Evolutionary conservation across 1,284 basidiomycete species (phyloP), one percentile per base, ranked within the genome.

Genomic region (Vanrija sp.): DNA sequence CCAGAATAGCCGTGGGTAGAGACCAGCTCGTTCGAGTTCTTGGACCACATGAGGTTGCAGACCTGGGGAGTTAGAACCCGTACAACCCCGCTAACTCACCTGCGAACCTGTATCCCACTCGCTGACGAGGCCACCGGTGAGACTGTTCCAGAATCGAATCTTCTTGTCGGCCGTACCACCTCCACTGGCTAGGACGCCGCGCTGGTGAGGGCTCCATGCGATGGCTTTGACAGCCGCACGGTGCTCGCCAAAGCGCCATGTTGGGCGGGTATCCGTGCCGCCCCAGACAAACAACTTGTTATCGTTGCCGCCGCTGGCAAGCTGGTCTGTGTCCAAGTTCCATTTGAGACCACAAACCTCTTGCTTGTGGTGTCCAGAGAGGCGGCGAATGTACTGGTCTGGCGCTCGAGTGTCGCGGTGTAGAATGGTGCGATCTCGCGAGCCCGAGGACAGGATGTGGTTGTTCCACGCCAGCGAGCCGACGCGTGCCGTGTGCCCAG

Each of bases 271-370:
- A 4, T 80, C 80, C 0, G 73, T 71, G 45, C 77, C 78, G 77
- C 96, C 92, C 92, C 95, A 98, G 51, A 98, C 90, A 65, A 91
- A 92, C 9, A 98, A 87, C 77, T 96, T 95, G 78, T 98, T 98
- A 77, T 98, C 96, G 75, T 98, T 98, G 0, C 95, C 95, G 1
- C 96, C 95, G 59, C 88, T 92, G 4, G 95, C 95, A 2, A 98
- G 82, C 61, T 85, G 85, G 48, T 87, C 86, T 6, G 81, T 79
- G 48, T 81, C 77, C 27, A 81, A 78, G 64, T 88, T 94, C 95
- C 94, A 98, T 57, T 90, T 87, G 43, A 98, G 78, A 1, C 96
- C 95, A 69, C 96, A 98, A 3, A 98, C 92, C 73, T 98, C 95
- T 71, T 98, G 96, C 45, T 87, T 82, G 74, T 98, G 94, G 53